Evolutionary conservation across 306 rosid genomes (phyloP).

Genomic region (Morella rubra): DNA sequence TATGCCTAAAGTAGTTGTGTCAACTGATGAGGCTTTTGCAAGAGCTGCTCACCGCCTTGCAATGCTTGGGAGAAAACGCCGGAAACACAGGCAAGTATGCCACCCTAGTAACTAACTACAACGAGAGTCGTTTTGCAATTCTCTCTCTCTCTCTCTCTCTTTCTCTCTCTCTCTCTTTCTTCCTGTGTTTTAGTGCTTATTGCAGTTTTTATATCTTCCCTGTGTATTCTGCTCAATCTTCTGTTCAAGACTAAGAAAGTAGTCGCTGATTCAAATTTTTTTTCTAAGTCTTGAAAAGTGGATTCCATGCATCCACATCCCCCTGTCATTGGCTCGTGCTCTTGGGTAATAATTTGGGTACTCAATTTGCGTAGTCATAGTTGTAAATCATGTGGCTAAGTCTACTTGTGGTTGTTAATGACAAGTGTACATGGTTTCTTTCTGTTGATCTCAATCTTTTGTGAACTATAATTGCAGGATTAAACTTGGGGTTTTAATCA

Average conservation of each 20-base stretch:
- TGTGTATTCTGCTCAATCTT: background rate
- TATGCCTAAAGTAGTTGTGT: conserved; percentile 58
- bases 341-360: background rate
- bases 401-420: background rate
- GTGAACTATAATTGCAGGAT: conserved; percentile 54
- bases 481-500: conserved; percentile 57
- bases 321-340: background rate
- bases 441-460: conserved; percentile 32
- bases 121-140: background rate
- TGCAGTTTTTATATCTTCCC: background rate
- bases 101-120: background rate
- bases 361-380: background rate
- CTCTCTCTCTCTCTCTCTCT: background rate
- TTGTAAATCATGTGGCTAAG: background rate
- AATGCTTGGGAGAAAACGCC: conserved; percentile 56
- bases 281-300: background rate
- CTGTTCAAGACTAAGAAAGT: background rate
- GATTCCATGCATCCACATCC: background rate
- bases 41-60: conserved; percentile 70
- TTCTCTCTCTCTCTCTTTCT: background rate
- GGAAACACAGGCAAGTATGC: conserved; percentile 65
- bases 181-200: background rate
- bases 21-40: conserved; percentile 57
- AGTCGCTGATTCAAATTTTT: background rate
- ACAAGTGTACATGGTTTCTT: conserved; percentile 1